Evolutionary conservation across 108 stramenopile species (phyloP).

Genomic region (Cyclotella distinguenda): DNA sequence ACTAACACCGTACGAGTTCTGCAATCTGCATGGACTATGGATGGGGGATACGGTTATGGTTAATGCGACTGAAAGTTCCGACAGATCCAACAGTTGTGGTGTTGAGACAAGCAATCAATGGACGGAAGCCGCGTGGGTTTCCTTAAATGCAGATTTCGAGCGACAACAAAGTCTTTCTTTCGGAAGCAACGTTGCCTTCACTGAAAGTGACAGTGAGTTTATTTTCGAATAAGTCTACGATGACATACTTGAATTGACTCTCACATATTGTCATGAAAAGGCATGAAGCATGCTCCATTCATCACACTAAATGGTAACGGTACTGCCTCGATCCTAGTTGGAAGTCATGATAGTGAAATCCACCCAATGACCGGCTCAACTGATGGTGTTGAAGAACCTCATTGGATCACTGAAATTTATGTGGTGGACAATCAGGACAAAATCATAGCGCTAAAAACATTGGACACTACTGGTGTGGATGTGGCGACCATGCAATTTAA

Average conservation of each 20-base stretch:
- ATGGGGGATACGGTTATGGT: slow-evolving; percentile 12
- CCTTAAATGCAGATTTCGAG: slow-evolving; percentile 25
- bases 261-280: not conserved
- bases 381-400: slow-evolving; percentile 17
- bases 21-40: slow-evolving; percentile 29
- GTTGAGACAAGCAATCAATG: not conserved
- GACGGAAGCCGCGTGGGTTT: slow-evolving; percentile 6
- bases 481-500: slow-evolving; percentile 14
- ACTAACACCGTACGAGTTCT: slow-evolving; percentile 16
- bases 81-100: not conserved
- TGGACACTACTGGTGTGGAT: slow-evolving; percentile 28
- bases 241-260: not conserved
- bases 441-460: slow-evolving; percentile 11
- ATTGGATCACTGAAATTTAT: slow-evolving; percentile 37
- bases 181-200: slow-evolving; percentile 9
- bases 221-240: not conserved
- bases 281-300: slow-evolving; percentile 26
- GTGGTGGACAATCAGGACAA: slow-evolving; percentile 18
- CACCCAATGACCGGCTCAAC: slow-evolving; percentile 26
- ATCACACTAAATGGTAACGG: slow-evolving; percentile 19
- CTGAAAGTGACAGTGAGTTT: slow-evolving; percentile 13
- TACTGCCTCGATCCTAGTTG: slow-evolving; percentile 24
- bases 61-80: not conserved
- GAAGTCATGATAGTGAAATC: slow-evolving; percentile 15
- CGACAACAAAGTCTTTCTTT: slow-evolving; percentile 8